Base-by-base conservation (phyloP, 2,329 filamentous ascomycete genomes). In the Knufia petricola region DNA sequence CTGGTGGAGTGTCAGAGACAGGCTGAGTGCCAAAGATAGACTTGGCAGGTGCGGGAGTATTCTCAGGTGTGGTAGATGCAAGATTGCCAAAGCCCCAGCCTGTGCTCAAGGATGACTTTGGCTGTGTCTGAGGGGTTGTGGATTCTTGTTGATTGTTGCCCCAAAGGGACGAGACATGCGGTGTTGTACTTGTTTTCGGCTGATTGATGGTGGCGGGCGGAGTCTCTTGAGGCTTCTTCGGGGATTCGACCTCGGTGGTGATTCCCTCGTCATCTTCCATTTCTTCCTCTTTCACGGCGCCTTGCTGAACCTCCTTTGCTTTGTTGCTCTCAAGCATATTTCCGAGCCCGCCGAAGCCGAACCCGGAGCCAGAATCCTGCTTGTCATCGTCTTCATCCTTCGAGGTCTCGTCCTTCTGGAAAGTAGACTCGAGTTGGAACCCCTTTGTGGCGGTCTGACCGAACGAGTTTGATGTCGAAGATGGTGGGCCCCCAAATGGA, bases 401-500 rank as follows among this genome's bases (percentile, higher is more conserved):
- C 48, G 66, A 63, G 12, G 62, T 64, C 7, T 61, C 64, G 50
- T 72, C 70, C 2, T 59, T 60, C 55, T 70, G 70, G 52, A 73
- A 72, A 9, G 64, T 64, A 20, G 71, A 69, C 1, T 65, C 66
- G 19, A 73, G 55, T 6, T 60, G 61, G 54, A 74, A 74, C 10
- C 39, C 23, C 17, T 31, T 23, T 15, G 7, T 44, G 9, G 13
- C 41, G 21, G 41, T 3, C 32, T 44, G 41, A 17, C 24, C 38
- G 19, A 48, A 48, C 3, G 23, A 23, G 21, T 19, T 41, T 21
- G 37, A 23, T 4, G 28, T 34, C 42, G 46, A 23, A 32, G n/a
- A 59, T 59, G 50, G 58, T 50, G 12, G 56, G 44, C 6, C 58
- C 21, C 47, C 48, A 31, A 54, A 52, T 19, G 46, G 48, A 26